Conservation (phyloP, 2,329 filamentous ascomycete genomes). For the Paecilomyces formosus region DNA sequence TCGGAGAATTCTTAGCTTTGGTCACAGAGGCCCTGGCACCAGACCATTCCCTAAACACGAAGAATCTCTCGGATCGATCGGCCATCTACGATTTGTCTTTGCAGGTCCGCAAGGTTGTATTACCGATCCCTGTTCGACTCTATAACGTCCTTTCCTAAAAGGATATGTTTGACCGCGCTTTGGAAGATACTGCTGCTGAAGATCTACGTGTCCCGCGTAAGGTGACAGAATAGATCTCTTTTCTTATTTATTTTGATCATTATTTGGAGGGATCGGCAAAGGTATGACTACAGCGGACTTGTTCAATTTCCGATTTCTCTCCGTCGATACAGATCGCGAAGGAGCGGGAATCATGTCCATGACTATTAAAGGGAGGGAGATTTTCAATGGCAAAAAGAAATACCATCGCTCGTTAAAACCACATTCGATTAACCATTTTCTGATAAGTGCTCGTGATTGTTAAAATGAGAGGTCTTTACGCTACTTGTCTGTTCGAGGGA, state of each 20-base stretch:
- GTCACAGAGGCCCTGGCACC: not conserved
- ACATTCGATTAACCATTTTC: not conserved
- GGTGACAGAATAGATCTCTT: not conserved
- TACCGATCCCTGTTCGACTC: not conserved
- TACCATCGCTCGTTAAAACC: not conserved
- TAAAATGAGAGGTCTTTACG: not conserved
- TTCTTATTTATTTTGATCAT: not conserved
- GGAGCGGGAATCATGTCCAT: not conserved
- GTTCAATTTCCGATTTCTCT: not conserved
- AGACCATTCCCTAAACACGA: not conserved
- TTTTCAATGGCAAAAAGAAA: not conserved
- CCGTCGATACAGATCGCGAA: not conserved
- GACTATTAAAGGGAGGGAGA: not conserved
- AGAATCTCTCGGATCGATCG: not conserved
- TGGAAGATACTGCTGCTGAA: not conserved
- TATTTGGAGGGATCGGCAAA: not conserved
- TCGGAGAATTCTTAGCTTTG: not conserved
- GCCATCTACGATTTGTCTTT: not conserved
- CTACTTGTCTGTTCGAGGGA: not conserved
- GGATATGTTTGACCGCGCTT: not conserved
- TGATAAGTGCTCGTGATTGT: not conserved
- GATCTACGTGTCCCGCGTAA: not conserved
- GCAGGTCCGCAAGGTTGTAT: not conserved
- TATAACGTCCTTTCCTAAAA: not conserved
- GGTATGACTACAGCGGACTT: not conserved